A percentile compares a stretch with the other conserved stretches of the same genome.
These are phyloP conservation scores for Sclerotiophoma versabilis DNA, from an alignment of 2,329 filamentous ascomycete genomes.

Conservation along the genomic window DNA sequence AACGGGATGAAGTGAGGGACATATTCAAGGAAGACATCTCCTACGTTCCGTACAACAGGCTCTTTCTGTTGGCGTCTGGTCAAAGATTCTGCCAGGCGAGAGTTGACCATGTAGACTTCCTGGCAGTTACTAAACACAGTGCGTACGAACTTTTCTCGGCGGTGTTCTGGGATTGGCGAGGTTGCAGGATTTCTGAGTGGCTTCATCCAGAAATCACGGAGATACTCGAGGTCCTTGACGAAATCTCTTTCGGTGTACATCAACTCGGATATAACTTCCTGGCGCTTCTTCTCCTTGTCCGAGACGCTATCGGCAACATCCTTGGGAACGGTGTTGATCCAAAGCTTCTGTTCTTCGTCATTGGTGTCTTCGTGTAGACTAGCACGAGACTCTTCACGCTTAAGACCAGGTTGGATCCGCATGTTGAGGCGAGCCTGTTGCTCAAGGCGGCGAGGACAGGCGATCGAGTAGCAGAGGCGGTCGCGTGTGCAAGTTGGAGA, in stretches of 20 bases:
- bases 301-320: slow-evolving; percentile 89
- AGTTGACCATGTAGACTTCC: slow-evolving; percentile 92
- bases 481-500: slow-evolving; percentile 96
- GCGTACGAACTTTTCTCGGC: slow-evolving; percentile 87
- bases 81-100: slow-evolving; percentile 83
- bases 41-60: slow-evolving; percentile 86
- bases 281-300: slow-evolving; percentile 94
- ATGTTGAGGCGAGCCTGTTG: slow-evolving; percentile 94
- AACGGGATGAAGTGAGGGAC: slow-evolving; percentile 95
- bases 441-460: slow-evolving; percentile 89
- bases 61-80: slow-evolving; percentile 90
- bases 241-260: slow-evolving; percentile 99
- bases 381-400: slow-evolving; percentile 70
- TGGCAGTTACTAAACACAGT: slow-evolving; percentile 96
- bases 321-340: slow-evolving; percentile 98
- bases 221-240: slow-evolving; percentile 96
- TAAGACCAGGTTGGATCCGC: slow-evolving; percentile 88
- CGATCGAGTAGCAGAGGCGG: slow-evolving; percentile 96
- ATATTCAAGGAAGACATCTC: slow-evolving; percentile 92
- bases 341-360: slow-evolving; percentile 95
- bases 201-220: slow-evolving; percentile 98
- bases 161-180: slow-evolving; percentile 87
- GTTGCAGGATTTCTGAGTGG: slow-evolving; percentile 73
- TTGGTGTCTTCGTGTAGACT: slow-evolving; percentile 87
- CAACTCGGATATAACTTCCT: slow-evolving; percentile 97